Evolutionary conservation across 257 asterid species (phyloP).

Genomic region (Nicotiana tomentosiformis): DNA sequence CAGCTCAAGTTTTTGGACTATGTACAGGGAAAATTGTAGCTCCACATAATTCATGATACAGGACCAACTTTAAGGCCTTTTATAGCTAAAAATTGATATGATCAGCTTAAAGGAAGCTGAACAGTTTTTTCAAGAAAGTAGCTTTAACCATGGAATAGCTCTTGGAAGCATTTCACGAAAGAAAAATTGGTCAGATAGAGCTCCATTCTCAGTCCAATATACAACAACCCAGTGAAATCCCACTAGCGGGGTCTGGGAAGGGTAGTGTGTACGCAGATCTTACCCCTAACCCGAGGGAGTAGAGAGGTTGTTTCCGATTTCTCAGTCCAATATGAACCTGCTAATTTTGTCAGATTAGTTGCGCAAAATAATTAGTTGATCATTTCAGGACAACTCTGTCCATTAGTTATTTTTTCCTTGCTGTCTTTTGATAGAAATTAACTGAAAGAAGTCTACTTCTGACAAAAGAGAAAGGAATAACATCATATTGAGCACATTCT

Average conservation of each 20-base stretch:
- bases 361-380: background rate
- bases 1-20: background rate
- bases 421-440: background rate
- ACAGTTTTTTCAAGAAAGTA: background rate
- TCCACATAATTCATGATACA: background rate
- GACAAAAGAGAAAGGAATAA: background rate
- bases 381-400: background rate
- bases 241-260: too few species aligned
- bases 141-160: background rate
- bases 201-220: background rate
- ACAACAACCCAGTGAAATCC: too few species aligned
- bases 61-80: background rate
- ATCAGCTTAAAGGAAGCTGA: background rate
- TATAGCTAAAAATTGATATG: background rate
- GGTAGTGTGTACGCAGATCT: too few species aligned
- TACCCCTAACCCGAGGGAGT: too few species aligned
- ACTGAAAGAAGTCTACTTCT: background rate
- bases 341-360: background rate
- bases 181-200: background rate
- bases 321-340: background rate
- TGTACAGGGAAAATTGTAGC: background rate
- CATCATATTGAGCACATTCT: background rate
- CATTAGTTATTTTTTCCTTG: background rate
- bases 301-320: too few species aligned
- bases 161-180: background rate